phyloP scores from a whole-genome alignment of 305 asterid genomes.

The Lippia alba region DNA sequence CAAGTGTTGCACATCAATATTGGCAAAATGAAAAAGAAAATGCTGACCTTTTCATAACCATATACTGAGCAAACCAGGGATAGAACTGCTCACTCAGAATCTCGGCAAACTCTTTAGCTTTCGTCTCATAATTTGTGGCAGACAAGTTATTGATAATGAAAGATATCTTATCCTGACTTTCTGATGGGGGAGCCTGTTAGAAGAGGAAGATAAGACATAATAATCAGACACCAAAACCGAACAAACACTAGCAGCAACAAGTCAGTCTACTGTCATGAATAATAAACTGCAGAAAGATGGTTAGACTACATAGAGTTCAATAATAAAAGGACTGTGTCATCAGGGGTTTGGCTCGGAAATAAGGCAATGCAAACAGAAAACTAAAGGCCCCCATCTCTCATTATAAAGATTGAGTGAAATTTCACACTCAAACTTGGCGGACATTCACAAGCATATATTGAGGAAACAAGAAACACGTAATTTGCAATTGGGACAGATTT shows the following conservation, averaged over 20 bases:
- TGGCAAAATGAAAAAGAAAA: slow-evolving; percentile 15
- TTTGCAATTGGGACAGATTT: background rate
- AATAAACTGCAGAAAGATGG: slow-evolving; percentile 5
- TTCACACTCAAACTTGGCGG: background rate
- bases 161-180: slow-evolving; percentile 93
- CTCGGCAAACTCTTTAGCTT: slow-evolving; percentile 89
- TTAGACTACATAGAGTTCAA: slow-evolving; percentile 7
- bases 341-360: background rate
- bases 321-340: background rate
- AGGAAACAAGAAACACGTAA: background rate
- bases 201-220: slow-evolving; percentile 27
- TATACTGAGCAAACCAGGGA: slow-evolving; percentile 98
- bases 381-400: background rate
- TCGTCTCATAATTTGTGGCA: slow-evolving; percentile 79
- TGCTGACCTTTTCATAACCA: slow-evolving; percentile 95
- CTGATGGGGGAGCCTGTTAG: slow-evolving; percentile 91
- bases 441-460: slow-evolving; percentile 2
- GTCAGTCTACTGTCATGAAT: slow-evolving; percentile 2
- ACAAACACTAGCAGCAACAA: slow-evolving; percentile 25
- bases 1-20: slow-evolving; percentile 18
- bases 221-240: slow-evolving; percentile 16
- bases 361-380: slow-evolving; percentile 15
- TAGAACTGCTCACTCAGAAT: slow-evolving; percentile 75
- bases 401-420: background rate
- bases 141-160: slow-evolving; percentile 88